phyloP scores from a whole-genome alignment of 495 filamentous ascomycete genomes.

The Collariella sp. region DNA sequence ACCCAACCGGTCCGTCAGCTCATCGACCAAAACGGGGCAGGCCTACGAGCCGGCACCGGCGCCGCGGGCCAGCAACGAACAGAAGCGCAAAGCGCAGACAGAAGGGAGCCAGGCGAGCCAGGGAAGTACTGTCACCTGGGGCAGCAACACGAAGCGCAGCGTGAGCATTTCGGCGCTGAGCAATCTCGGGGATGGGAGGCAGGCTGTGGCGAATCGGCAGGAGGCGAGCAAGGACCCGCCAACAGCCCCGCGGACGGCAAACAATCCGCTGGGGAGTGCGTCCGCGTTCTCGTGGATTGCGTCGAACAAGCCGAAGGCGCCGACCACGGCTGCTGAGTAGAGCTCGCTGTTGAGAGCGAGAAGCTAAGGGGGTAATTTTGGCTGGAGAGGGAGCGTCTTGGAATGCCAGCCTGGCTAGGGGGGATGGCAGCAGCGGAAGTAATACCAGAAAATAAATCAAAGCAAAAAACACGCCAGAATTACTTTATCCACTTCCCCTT shows the following conservation, averaged over 20 bases:
- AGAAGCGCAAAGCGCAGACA: slow-evolving; percentile 31
- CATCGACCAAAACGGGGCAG: slow-evolving; percentile 38
- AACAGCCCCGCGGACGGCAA: slow-evolving; percentile 35
- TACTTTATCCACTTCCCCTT: not conserved
- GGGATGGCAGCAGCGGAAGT: not conserved
- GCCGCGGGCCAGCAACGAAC: slow-evolving; percentile 30
- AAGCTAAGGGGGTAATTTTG: not conserved
- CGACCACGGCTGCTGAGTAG: slow-evolving; percentile 29
- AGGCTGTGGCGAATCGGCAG: not conserved
- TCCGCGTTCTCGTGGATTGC: slow-evolving; percentile 92
- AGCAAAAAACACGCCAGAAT: not conserved
- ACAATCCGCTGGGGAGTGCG: slow-evolving; percentile 85
- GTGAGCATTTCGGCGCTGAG: slow-evolving; percentile 13
- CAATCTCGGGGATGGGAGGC: slow-evolving; percentile 5
- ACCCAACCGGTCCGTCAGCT: slow-evolving; percentile 47
- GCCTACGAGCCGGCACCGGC: slow-evolving; percentile 38
- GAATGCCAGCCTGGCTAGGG: not conserved
- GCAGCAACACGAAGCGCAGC: slow-evolving; percentile 33
- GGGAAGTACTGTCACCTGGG: slow-evolving; percentile 26
- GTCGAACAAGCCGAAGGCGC: slow-evolving; percentile 31
- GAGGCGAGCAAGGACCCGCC: slow-evolving; percentile 25
- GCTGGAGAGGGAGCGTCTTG: not conserved
- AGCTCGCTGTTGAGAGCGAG: not conserved
- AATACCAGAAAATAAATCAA: not conserved
- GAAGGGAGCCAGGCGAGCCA: slow-evolving; percentile 18